phyloP scores from a whole-genome alignment of 2,329 filamentous ascomycete species.

The Cadophora sp. region DNA sequence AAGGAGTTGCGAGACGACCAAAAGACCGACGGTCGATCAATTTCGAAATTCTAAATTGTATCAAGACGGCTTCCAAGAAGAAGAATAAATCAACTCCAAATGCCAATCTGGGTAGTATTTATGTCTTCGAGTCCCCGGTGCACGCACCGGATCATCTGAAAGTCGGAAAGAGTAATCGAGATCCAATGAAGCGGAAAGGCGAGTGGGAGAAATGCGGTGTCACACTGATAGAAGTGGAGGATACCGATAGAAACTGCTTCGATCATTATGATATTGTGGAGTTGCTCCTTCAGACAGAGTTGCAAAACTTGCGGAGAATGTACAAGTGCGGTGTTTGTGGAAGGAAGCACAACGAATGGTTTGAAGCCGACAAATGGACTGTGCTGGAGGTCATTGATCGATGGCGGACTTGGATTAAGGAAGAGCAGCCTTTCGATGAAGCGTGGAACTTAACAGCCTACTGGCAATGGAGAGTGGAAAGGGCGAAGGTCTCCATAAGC shows the following conservation, averaged over 20 bases:
- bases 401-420: constrained; percentile 32
- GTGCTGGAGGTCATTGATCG: constrained; percentile 24
- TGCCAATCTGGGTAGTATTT: constrained; percentile 22
- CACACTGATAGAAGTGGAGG: constrained; percentile 9
- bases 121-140: constrained; percentile 20
- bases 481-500: constrained; percentile 18
- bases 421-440: constrained; percentile 26
- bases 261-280: constrained; percentile 28
- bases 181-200: constrained; percentile 16
- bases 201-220: constrained; percentile 26
- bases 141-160: constrained; percentile 23
- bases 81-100: background rate
- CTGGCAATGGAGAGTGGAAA: constrained; percentile 32
- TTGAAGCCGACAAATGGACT: constrained; percentile 21
- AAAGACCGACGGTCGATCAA: background rate
- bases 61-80: background rate
- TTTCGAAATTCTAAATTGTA: background rate
- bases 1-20: background rate
- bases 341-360: constrained; percentile 30
- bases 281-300: constrained; percentile 24
- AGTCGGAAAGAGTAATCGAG: constrained; percentile 24
- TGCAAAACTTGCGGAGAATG: constrained; percentile 26
- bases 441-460: constrained; percentile 25
- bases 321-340: constrained; percentile 17
- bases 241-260: constrained; percentile 24